phyloP scores from a whole-genome alignment of 2,329 filamentous ascomycete species.

The Exophiala bonariae region DNA sequence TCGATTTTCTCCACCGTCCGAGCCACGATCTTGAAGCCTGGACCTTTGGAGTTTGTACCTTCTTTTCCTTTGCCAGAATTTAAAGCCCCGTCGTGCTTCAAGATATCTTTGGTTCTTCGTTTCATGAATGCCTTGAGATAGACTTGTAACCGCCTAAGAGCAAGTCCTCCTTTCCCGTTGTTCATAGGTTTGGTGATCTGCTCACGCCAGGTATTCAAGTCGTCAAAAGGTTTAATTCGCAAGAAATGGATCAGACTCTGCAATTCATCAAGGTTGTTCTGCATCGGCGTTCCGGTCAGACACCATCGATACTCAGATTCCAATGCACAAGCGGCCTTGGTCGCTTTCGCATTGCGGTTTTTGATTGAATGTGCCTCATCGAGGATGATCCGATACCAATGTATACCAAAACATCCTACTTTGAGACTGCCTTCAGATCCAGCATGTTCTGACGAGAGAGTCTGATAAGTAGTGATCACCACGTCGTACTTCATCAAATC shows the following conservation, averaged over 20 bases:
- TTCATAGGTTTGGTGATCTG: constrained; percentile 89
- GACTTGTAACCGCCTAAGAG: constrained; percentile 81
- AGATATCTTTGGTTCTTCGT: constrained; percentile 93
- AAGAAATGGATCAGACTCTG: constrained; percentile 93
- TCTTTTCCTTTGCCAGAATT: constrained; percentile 64
- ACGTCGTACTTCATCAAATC: constrained; percentile 86
- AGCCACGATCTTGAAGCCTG: constrained; percentile 86
- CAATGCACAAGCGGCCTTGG: constrained; percentile 85
- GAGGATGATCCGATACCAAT: constrained; percentile 94
- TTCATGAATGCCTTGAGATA: constrained; percentile 96
- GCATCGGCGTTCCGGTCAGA: constrained; percentile 92
- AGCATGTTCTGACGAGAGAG: constrained; percentile 85
- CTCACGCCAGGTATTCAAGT: constrained; percentile 83
- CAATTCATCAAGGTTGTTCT: constrained; percentile 95
- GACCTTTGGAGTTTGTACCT: constrained; percentile 54
- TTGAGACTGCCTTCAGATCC: constrained; percentile 63
- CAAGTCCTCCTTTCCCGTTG: constrained; percentile 82
- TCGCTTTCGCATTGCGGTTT: constrained; percentile 93
- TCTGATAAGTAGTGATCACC: constrained; percentile 96
- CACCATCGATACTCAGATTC: constrained; percentile 92
- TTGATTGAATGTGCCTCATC: constrained; percentile 99
- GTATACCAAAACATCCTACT: constrained; percentile 82
- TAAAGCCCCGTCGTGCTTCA: constrained; percentile 81
- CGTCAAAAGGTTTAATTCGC: constrained; percentile 85
- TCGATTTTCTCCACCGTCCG: constrained; percentile 81